Evolutionary conservation across 768 basidiomycete genomes (phyloP).

Genomic region (Agaricus blazei): DNA sequence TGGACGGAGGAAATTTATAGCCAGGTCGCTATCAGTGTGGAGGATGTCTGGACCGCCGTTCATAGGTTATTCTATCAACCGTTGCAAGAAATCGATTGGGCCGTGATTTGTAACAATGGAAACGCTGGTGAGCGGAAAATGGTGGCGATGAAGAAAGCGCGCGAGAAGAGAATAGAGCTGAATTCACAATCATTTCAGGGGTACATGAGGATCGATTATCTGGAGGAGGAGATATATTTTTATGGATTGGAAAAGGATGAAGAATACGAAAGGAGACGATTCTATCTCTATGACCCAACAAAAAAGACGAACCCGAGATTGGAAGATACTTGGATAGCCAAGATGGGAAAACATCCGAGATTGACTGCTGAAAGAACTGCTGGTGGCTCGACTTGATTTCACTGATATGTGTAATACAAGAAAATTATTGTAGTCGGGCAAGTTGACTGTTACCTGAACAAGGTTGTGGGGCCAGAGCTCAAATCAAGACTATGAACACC

Average conservation of each 20-base stretch:
- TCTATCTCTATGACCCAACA: conserved; percentile 9
- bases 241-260: conserved; percentile 59
- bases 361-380: too few species aligned
- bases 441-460: too few species aligned
- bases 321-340: not conserved
- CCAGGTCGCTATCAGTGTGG: conserved; percentile 38
- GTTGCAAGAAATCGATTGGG: conserved; percentile 67
- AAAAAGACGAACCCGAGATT: not conserved
- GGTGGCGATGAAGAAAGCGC: conserved; percentile 44
- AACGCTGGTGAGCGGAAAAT: conserved; percentile 32
- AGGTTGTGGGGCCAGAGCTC: too few species aligned
- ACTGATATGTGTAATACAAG: too few species aligned
- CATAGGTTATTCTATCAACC: conserved; percentile 45
- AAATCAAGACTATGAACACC: too few species aligned
- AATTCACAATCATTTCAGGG: conserved; percentile 29
- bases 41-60: conserved; percentile 51
- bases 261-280: conserved; percentile 45
- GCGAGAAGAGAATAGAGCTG: conserved; percentile 39
- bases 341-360: too few species aligned
- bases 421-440: too few species aligned
- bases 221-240: conserved; percentile 56
- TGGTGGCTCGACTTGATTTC: too few species aligned
- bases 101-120: conserved; percentile 14
- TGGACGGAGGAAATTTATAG: conserved; percentile 55
- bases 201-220: conserved; percentile 57